Base-by-base conservation (phyloP, 805 yeast genomes). In the Kregervanrija delftensis region DNA sequence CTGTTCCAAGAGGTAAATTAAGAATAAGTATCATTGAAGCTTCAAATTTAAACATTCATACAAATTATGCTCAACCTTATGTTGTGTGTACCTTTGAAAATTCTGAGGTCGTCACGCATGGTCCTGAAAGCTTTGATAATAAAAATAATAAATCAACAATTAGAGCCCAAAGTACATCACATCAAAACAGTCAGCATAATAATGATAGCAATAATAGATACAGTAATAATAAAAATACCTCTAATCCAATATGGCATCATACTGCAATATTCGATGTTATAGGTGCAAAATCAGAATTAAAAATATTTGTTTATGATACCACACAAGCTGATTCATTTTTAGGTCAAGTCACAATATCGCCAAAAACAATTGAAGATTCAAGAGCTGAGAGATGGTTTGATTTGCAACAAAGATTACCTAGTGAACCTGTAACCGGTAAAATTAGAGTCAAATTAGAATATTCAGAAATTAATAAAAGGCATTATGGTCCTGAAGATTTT, bases 401-500 rank as follows among this genome's bases (percentile, higher is more conserved):
- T 43, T 73, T 91, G 51, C 76, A 79, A 55, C 76, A 90, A 13
- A 79, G 96, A 55, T 77, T 81, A 22, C 73, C 76, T 32, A 88
- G 89, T 43, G 96, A 86, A 58, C 69, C 76, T 31, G 87, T 86
- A 11, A 63, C 80, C 1, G 98, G 98, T 42, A 81, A 81, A 43
- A 79, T 91, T 48, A 79, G 80, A 53, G 79, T 93, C 44, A 74
- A 78, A 51, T 78, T 90, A 74, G 81, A 79, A 51, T 91, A 82
- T 64, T 79, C 79, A 39, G 68, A 78, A 33, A 79, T 85, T 15
- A 70, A 78, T 41, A 83, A 86, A 63, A 79, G 80, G 55, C 86
- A 83, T 54, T 86, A 83, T 59, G 96, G 96, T 1, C 99, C 99
- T 5, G 83, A 83, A 42, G 98, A 93, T 66, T 93, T 93, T 65